phyloP scores from a whole-genome alignment of 2,329 filamentous ascomycete species.

The Trichoderma harzianum region DNA sequence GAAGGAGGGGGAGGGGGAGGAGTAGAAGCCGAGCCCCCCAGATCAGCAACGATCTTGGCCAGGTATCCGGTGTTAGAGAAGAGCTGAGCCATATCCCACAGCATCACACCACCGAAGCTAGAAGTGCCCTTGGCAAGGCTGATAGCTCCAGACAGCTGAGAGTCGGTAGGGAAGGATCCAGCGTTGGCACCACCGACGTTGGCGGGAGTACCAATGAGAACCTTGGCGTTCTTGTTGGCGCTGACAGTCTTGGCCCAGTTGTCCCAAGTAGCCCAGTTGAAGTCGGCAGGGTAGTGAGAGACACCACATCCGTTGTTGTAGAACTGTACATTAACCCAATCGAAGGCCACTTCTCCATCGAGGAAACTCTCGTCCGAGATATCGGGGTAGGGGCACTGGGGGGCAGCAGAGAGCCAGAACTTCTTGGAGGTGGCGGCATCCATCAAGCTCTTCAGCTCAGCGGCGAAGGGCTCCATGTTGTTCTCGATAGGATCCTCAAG shows the following conservation, averaged over 20 bases:
- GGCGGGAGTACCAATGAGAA: constrained; percentile 60
- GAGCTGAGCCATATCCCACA: constrained; percentile 64
- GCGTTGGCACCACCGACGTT: constrained; percentile 52
- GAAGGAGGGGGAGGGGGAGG: neutral
- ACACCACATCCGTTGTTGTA: constrained; percentile 69
- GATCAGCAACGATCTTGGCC: constrained; percentile 37
- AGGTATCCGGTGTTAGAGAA: constrained; percentile 57
- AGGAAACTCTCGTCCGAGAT: constrained; percentile 55
- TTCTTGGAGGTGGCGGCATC: constrained; percentile 50
- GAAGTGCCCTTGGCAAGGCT: constrained; percentile 50
- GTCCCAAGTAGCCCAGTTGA: constrained; percentile 64
- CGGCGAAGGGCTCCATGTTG: constrained; percentile 61
- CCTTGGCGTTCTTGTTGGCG: constrained; percentile 57
- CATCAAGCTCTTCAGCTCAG: constrained; percentile 54
- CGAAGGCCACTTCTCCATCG: constrained; percentile 49
- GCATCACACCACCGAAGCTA: constrained; percentile 66
- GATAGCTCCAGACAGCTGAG: constrained; percentile 48
- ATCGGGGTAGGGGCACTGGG: constrained; percentile 67
- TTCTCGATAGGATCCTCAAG: constrained; percentile 56
- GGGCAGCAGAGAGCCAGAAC: constrained; percentile 62
- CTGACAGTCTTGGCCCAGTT: constrained; percentile 58
- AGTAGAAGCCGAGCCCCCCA: constrained; percentile 22
- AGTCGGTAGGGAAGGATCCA: constrained; percentile 43
- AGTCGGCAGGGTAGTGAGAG: constrained; percentile 37
- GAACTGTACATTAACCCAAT: constrained; percentile 63